Evolutionary conservation across 495 filamentous ascomycete species (phyloP).

Genomic region (Xylaria telfairii): DNA sequence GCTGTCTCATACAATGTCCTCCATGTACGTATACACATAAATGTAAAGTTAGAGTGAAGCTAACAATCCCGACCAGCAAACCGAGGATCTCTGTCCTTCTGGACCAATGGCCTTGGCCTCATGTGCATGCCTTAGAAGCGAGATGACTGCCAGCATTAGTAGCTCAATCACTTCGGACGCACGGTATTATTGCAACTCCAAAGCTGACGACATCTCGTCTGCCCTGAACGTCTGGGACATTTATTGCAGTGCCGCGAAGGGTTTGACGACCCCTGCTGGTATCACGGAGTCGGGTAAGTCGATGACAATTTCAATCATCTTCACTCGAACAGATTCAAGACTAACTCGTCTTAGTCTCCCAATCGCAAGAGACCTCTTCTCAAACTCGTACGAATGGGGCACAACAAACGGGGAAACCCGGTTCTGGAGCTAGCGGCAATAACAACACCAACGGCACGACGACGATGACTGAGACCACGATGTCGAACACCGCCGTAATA

Average conservation of each 20-base stretch:
- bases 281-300: conserved; percentile 45
- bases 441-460: conserved; percentile 1
- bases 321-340: conserved; percentile 17
- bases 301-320: neutral
- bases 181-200: conserved; percentile 50
- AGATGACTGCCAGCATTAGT: conserved; percentile 44
- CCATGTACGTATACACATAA: conserved; percentile 35
- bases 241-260: conserved; percentile 56
- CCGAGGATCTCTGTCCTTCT: conserved; percentile 45
- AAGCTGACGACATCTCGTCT: conserved; percentile 52
- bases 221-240: conserved; percentile 50
- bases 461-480: conserved; percentile 5
- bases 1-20: conserved; percentile 50
- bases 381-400: conserved; percentile 31
- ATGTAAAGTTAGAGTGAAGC: neutral
- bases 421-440: conserved; percentile 13
- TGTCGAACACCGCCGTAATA: conserved; percentile 38
- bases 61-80: conserved; percentile 40
- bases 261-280: conserved; percentile 42
- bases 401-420: conserved; percentile 25
- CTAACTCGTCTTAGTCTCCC: conserved; percentile 25
- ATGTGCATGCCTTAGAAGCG: conserved; percentile 55
- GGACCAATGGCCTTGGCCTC: conserved; percentile 53
- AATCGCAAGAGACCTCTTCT: conserved; percentile 26
- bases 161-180: conserved; percentile 47